Conservation (phyloP, 2,329 filamentous ascomycete genomes). For the Cladosporium sp. region DNA sequence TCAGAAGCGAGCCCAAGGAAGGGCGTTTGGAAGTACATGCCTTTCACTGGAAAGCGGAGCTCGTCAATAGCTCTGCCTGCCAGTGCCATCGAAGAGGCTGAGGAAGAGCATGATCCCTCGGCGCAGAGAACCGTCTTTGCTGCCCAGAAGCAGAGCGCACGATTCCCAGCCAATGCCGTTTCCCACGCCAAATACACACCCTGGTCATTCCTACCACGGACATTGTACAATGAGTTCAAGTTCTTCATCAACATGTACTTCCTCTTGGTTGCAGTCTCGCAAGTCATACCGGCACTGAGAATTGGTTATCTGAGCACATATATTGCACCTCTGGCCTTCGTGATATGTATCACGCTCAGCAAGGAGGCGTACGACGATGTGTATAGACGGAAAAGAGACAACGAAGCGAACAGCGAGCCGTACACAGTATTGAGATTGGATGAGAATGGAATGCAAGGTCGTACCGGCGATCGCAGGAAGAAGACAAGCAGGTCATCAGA, state of each 20-base stretch:
- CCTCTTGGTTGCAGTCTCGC: slow-evolving; percentile 86
- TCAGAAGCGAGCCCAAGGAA: slow-evolving; percentile 31
- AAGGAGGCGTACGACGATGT: slow-evolving; percentile 97
- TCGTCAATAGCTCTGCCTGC: slow-evolving; percentile 24
- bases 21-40: slow-evolving; percentile 24
- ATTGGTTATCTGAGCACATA: slow-evolving; percentile 96
- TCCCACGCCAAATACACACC: slow-evolving; percentile 98
- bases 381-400: slow-evolving; percentile 75
- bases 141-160: slow-evolving; percentile 65
- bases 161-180: slow-evolving; percentile 84
- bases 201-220: slow-evolving; percentile 88
- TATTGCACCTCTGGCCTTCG: slow-evolving; percentile 85
- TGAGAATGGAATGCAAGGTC: slow-evolving; percentile 17
- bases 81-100: slow-evolving; percentile 33
- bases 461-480: slow-evolving; percentile 25
- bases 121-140: slow-evolving; percentile 72
- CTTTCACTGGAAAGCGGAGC: slow-evolving; percentile 19
- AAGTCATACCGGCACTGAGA: slow-evolving; percentile 80
- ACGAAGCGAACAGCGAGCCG: slow-evolving; percentile 88
- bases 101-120: slow-evolving; percentile 53
- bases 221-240: slow-evolving; percentile 96
- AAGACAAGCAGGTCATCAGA: slow-evolving; percentile 28
- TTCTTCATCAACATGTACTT: slow-evolving; percentile 99
- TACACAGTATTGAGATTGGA: slow-evolving; percentile 65
- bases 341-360: slow-evolving; percentile 84